A percentile compares a stretch with the other conserved stretches of the same genome.
Evolutionary conservation across 768 basidiomycete species (phyloP).

Genomic region (Gloeopeniophorella convolvens): DNA sequence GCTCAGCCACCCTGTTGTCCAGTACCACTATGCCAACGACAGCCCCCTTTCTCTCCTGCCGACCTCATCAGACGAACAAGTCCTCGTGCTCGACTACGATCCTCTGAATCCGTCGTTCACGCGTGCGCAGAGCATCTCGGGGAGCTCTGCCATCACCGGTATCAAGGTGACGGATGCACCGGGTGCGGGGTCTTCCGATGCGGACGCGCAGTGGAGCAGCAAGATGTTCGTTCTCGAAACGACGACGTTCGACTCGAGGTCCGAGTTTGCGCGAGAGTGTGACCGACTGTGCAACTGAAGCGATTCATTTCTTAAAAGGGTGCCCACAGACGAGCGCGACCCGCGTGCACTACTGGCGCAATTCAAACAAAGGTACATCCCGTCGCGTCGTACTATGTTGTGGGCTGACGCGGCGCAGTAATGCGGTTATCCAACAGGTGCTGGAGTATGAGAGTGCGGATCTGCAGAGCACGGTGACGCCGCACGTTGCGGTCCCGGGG

Average conservation of each 20-base stretch:
- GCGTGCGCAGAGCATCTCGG: conserved; percentile 46
- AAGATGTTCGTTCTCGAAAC: conserved; percentile 77
- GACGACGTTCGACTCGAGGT: conserved; percentile 47
- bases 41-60: conserved; percentile 60
- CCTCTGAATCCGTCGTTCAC: conserved; percentile 34
- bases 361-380: conserved; percentile 59
- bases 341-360: conserved; percentile 48
- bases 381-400: neutral
- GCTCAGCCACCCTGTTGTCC: conserved; percentile 65
- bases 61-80: conserved; percentile 54
- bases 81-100: conserved; percentile 68
- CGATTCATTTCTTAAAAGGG: neutral
- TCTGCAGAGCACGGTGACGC: too few relatives aligned
- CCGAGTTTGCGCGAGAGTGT: conserved; percentile 17
- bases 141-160: conserved; percentile 44
- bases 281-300: neutral
- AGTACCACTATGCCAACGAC: conserved; percentile 81
- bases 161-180: conserved; percentile 69
- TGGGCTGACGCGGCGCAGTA: conserved; percentile 31
- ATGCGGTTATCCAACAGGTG: conserved; percentile 47
- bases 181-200: conserved; percentile 52
- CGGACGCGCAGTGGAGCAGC: conserved; percentile 38
- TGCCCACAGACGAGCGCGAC: conserved; percentile 35
- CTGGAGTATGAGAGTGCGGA: conserved; percentile 37
- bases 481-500: neutral